phyloP scores from a whole-genome alignment of 148 eudicot species.

The Fagopyrum homotropicum region DNA sequence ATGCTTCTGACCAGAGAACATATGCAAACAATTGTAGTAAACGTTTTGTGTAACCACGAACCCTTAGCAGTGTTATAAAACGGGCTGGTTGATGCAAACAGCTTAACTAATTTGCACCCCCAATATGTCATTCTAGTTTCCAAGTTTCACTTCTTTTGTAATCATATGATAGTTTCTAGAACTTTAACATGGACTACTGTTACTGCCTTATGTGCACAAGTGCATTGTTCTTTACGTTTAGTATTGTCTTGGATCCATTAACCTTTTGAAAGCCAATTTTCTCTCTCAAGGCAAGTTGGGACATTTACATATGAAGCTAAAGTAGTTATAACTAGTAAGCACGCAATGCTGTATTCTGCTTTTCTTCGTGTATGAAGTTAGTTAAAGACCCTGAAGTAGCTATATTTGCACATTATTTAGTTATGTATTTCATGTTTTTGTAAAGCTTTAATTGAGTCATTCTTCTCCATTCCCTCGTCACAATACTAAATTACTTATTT shows the following conservation, averaged over 20 bases:
- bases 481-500: neutral
- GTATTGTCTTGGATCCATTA: neutral
- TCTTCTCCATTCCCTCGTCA: neutral
- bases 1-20: neutral
- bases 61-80: neutral
- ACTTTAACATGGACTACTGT: neutral
- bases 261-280: neutral
- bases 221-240: neutral
- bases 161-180: neutral
- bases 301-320: neutral
- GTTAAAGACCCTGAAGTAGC: neutral
- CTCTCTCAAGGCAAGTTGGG: neutral
- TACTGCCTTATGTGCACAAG: neutral
- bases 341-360: neutral
- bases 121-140: neutral
- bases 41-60: neutral
- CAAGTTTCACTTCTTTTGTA: neutral
- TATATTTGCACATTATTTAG: neutral
- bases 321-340: neutral
- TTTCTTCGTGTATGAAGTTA: neutral
- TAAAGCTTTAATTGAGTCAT: neutral
- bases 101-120: neutral
- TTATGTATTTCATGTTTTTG: neutral
- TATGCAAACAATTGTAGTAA: constrained; percentile 1
- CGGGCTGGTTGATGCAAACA: neutral